A percentile compares a stretch with the other conserved stretches of the same genome.
phyloP scores from a whole-genome alignment of 768 basidiomycete species.

The Lentinula guzmanii region DNA sequence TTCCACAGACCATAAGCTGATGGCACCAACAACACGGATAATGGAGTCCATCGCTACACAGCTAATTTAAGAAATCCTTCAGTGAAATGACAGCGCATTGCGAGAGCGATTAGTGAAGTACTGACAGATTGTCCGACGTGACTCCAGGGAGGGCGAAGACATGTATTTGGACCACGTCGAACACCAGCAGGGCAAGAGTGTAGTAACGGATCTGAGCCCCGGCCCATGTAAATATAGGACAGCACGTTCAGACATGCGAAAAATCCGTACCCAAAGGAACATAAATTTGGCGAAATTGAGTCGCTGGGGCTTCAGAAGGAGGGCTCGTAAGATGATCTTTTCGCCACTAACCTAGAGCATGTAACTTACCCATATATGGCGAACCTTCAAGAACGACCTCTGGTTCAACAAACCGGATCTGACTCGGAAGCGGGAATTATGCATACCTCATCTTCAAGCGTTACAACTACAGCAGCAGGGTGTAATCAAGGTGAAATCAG shows the following conservation, averaged over 20 bases:
- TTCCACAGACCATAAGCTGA: conserved; percentile 43
- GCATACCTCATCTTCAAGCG: conserved; percentile 27
- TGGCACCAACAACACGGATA: conserved; percentile 34
- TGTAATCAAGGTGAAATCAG: not conserved
- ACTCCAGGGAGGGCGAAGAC: conserved; percentile 32
- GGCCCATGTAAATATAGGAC: not conserved
- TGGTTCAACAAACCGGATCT: not conserved
- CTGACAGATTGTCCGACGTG: conserved; percentile 28
- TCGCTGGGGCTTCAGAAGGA: conserved; percentile 25
- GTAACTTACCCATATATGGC: conserved; percentile 30
- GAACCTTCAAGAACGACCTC: conserved; percentile 18
- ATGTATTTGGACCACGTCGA: conserved; percentile 41
- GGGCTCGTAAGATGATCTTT: not conserved
- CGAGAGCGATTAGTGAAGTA: not conserved
- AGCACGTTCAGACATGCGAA: not conserved
- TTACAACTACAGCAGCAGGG: conserved; percentile 17
- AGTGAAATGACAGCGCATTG: not conserved
- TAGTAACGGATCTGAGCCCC: conserved; percentile 26
- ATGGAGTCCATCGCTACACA: conserved; percentile 39
- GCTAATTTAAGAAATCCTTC: conserved; percentile 15
- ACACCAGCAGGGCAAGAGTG: conserved; percentile 33
- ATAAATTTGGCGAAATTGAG: conserved; percentile 28
- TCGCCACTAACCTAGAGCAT: not conserved
- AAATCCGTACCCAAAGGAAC: conserved; percentile 32
- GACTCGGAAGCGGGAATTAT: not conserved